These are phyloP conservation scores for Candida tammaniensis DNA, from an alignment of 805 yeast genomes.

Conservation along the genomic window DNA sequence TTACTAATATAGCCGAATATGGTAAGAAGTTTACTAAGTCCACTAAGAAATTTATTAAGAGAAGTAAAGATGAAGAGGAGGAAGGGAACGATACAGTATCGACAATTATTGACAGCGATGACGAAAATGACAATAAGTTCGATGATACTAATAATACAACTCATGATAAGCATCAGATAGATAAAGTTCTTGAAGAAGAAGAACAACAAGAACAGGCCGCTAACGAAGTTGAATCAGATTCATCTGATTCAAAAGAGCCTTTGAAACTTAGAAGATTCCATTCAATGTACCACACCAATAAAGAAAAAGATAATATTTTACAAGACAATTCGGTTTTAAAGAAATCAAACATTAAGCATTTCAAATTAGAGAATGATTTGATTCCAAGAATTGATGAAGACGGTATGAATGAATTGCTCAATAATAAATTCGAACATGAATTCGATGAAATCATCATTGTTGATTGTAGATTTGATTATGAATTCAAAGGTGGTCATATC, in stretches of 20 bases:
- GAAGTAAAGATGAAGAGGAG: conserved; percentile 16
- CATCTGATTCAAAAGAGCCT: conserved; percentile 1
- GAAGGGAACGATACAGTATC: conserved; percentile 13
- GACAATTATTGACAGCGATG: conserved; percentile 14
- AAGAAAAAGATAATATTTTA: conserved; percentile 19
- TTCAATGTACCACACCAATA: conserved; percentile 61
- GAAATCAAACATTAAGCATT: conserved; percentile 26
- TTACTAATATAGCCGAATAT: conserved; percentile 20
- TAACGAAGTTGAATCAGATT: background rate
- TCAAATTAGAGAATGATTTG: conserved; percentile 48
- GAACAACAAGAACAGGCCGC: background rate
- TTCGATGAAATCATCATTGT: conserved; percentile 61
- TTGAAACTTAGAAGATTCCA: conserved; percentile 53
- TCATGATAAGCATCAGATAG: conserved; percentile 1
- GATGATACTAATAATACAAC: conserved; percentile 12
- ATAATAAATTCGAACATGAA: conserved; percentile 45
- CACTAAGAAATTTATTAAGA: conserved; percentile 15
- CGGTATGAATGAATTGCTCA: conserved; percentile 56
- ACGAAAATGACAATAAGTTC: conserved; percentile 16
- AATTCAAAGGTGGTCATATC: conserved; percentile 90
- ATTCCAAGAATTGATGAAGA: conserved; percentile 64
- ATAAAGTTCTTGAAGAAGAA: background rate
- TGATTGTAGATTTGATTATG: conserved; percentile 93
- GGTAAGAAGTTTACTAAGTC: conserved; percentile 16
- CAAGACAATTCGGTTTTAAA: conserved; percentile 33